Conservation (phyloP, 1,284 basidiomycete genomes). For the Xerocomus nothofagi region DNA sequence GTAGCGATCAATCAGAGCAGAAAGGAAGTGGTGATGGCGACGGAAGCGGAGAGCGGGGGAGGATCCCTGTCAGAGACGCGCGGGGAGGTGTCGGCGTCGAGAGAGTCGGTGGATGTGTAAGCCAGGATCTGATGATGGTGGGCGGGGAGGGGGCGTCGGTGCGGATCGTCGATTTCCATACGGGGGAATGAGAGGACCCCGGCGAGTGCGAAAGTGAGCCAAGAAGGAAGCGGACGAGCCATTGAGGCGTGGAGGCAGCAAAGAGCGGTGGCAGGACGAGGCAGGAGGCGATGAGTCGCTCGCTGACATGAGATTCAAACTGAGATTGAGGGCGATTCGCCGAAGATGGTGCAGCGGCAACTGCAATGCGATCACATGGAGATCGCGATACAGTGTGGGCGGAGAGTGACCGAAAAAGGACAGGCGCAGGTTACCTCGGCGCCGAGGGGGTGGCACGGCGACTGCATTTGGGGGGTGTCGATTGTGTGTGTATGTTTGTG, state of each 20-base stretch:
- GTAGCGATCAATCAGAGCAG: constrained; percentile 22
- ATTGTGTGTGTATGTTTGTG: constrained; percentile 28
- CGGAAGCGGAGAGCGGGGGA: constrained; percentile 25
- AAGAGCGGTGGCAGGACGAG: constrained; percentile 30
- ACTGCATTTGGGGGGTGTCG: constrained; percentile 20
- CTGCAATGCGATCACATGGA: constrained; percentile 36
- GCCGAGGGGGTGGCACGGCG: constrained; percentile 38
- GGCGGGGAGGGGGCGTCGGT: constrained; percentile 27
- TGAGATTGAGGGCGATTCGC: constrained; percentile 35
- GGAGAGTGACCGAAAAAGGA: constrained; percentile 30
- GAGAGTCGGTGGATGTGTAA: constrained; percentile 29
- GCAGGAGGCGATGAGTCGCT: constrained; percentile 24
- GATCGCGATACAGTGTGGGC: constrained; percentile 33
- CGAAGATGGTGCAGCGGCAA: constrained; percentile 36
- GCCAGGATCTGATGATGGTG: constrained; percentile 18
- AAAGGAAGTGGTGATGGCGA: constrained; percentile 28
- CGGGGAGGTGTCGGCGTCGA: constrained; percentile 25
- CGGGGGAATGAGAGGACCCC: constrained; percentile 31
- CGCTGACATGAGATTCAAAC: constrained; percentile 36
- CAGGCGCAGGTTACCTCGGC: constrained; percentile 35
- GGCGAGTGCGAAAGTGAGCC: constrained; percentile 32
- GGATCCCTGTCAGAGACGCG: constrained; percentile 8
- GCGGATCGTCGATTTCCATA: constrained; percentile 36
- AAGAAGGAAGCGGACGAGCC: constrained; percentile 30
- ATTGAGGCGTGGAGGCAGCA: constrained; percentile 23